Conservation (phyloP, 176 grass and related monocot genomes). For the Themeda triandra region DNA sequence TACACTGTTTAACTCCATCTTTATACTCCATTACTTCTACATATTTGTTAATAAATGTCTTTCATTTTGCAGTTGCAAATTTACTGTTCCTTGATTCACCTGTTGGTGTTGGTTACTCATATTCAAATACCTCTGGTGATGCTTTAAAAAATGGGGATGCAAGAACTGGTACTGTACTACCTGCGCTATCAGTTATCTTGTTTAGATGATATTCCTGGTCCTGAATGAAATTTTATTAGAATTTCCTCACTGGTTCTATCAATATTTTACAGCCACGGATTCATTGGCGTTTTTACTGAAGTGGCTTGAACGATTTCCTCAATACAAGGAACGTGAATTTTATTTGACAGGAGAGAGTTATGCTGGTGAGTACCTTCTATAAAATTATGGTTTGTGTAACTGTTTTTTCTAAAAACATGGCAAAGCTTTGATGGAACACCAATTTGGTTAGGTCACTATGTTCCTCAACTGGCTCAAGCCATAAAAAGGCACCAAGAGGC, state of each 20-base stretch:
- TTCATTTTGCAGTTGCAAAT: slow-evolving; percentile 72
- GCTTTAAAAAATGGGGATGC: slow-evolving; percentile 71
- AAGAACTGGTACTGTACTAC: slow-evolving; percentile 66
- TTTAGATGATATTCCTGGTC: slow-evolving; percentile 16
- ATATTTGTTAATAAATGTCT: slow-evolving; percentile 21
- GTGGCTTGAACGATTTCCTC: slow-evolving; percentile 91
- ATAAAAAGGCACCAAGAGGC: slow-evolving; percentile 74
- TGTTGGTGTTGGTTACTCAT: slow-evolving; percentile 95
- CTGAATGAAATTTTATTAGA: slow-evolving; percentile 5
- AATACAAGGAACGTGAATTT: slow-evolving; percentile 81
- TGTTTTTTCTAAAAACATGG: neutral
- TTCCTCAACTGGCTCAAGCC: slow-evolving; percentile 92
- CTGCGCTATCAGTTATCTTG: neutral
- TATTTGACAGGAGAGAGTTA: slow-evolving; percentile 96
- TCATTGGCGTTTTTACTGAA: slow-evolving; percentile 76
- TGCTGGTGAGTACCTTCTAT: slow-evolving; percentile 53
- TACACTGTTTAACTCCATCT: too few relatives aligned
- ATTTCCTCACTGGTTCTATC: slow-evolving; percentile 23
- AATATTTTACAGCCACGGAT: slow-evolving; percentile 64
- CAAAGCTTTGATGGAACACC: slow-evolving; percentile 11
- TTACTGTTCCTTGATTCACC: slow-evolving; percentile 95
- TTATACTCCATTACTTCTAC: neutral
- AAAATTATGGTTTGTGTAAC: slow-evolving; percentile 8
- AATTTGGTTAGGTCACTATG: slow-evolving; percentile 80
- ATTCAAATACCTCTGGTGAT: slow-evolving; percentile 83